Percentiles rank a stretch among this genome's conserved stretches.
Evolutionary conservation across 371 early-diverging fungal species (phyloP).

Genomic region (Spraguea lophii): DNA sequence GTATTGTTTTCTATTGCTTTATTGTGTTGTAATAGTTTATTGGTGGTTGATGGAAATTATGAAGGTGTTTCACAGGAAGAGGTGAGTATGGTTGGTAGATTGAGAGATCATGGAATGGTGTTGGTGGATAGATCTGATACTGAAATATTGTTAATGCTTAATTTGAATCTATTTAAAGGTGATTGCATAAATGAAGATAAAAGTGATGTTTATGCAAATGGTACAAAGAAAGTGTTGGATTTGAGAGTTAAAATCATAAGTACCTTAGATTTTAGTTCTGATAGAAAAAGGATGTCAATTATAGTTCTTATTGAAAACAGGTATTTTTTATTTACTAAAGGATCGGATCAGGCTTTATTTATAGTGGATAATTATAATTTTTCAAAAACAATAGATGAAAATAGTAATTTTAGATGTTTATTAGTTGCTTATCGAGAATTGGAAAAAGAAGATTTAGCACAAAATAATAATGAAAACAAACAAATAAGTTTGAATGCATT

Average conservation of each 20-base stretch:
- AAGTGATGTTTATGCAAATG: neutral
- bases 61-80: constrained; percentile 46
- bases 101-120: constrained; percentile 4
- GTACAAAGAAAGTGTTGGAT: constrained; percentile 6
- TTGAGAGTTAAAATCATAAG: constrained; percentile 7
- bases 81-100: constrained; percentile 32
- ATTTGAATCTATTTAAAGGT: neutral
- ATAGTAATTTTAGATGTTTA: constrained; percentile 66
- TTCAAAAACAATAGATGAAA: constrained; percentile 51
- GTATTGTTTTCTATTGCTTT: constrained; percentile 28
- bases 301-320: constrained; percentile 21
- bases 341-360: constrained; percentile 55
- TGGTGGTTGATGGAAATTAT: constrained; percentile 33
- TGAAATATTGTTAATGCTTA: neutral
- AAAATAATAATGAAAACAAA: constrained; percentile 50
- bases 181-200: neutral
- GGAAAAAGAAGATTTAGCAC: constrained; percentile 53
- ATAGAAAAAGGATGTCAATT: constrained; percentile 41
- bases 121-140: constrained; percentile 6
- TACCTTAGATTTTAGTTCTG: constrained; percentile 35
- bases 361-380: neutral
- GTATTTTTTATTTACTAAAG: constrained; percentile 54
- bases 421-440: constrained; percentile 57
- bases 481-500: constrained; percentile 47
- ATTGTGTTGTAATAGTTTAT: constrained; percentile 40